These are phyloP conservation scores for Pelagophyceae sp. DNA, from an alignment of 352 stramenopile species.

Conservation along the genomic window DNA sequence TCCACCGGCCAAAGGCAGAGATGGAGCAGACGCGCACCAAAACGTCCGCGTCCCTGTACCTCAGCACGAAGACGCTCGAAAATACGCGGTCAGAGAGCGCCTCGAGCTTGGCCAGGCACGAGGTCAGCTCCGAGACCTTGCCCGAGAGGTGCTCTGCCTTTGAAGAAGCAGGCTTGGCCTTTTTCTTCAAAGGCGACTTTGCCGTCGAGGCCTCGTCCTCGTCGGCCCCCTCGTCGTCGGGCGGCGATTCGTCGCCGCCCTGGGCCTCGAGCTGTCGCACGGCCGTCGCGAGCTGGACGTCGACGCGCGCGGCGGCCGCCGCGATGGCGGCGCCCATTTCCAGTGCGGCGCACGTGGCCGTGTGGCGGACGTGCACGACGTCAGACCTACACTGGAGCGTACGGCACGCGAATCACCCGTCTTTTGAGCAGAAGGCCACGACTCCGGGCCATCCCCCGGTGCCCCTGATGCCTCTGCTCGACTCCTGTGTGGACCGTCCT, in stretches of 20 bases:
- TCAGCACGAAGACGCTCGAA: constrained; percentile 61
- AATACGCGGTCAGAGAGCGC: constrained; percentile 62
- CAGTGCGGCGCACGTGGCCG: background rate
- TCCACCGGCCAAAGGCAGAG: constrained; percentile 66
- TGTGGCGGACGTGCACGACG: background rate
- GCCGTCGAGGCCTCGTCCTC: no score
- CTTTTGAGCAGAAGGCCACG: no score
- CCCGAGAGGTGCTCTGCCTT: no score
- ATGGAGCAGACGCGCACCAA: constrained; percentile 72
- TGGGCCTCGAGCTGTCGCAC: background rate
- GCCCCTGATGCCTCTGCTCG: no score
- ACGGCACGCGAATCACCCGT: no score
- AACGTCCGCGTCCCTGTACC: constrained; percentile 81
- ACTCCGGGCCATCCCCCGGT: no score
- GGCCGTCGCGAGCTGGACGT: background rate
- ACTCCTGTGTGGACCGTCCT: no score
- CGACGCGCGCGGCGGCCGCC: background rate
- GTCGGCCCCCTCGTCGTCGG: background rate
- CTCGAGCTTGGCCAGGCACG: no score
- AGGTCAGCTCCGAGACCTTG: no score
- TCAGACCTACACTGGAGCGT: no score
- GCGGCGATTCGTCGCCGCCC: background rate
- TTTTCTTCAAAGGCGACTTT: no score
- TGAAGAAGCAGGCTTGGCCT: no score
- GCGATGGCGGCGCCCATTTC: background rate